Conservation (phyloP, 331 rosid genomes). For the Cydonia oblonga region DNA sequence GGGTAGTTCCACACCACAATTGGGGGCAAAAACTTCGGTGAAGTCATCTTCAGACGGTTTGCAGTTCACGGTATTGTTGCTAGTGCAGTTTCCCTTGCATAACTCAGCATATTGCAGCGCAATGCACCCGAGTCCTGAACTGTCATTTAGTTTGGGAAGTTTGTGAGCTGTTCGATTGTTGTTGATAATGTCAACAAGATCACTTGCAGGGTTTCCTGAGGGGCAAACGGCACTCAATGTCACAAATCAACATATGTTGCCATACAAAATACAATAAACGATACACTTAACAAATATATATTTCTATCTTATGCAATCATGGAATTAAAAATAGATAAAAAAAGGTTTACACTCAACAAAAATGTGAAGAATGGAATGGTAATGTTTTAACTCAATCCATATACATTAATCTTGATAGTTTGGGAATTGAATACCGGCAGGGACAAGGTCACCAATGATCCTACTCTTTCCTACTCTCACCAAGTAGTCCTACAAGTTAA, state of each 20-base stretch:
- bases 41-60: constrained; percentile 78
- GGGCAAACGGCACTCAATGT: constrained; percentile 8
- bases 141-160: constrained; percentile 47
- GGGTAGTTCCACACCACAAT: constrained; percentile 92
- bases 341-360: too few species aligned
- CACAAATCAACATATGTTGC: not conserved
- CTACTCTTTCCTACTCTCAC: not conserved
- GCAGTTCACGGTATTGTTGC: constrained; percentile 46
- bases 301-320: too few species aligned
- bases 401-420: not conserved
- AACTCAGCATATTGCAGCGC: constrained; percentile 65
- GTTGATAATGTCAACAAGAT: constrained; percentile 67
- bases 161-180: constrained; percentile 59
- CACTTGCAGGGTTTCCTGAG: constrained; percentile 85
- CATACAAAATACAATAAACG: not conserved
- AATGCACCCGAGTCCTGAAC: constrained; percentile 91
- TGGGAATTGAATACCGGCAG: not conserved
- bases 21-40: constrained; percentile 79
- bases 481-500: not conserved
- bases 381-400: too few species aligned
- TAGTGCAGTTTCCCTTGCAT: constrained; percentile 72
- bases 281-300: not conserved
- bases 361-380: too few species aligned
- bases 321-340: too few species aligned
- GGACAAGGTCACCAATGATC: not conserved